Evolutionary conservation across 2,329 filamentous ascomycete genomes (phyloP).

Genomic region (Beauveria medogensis): DNA sequence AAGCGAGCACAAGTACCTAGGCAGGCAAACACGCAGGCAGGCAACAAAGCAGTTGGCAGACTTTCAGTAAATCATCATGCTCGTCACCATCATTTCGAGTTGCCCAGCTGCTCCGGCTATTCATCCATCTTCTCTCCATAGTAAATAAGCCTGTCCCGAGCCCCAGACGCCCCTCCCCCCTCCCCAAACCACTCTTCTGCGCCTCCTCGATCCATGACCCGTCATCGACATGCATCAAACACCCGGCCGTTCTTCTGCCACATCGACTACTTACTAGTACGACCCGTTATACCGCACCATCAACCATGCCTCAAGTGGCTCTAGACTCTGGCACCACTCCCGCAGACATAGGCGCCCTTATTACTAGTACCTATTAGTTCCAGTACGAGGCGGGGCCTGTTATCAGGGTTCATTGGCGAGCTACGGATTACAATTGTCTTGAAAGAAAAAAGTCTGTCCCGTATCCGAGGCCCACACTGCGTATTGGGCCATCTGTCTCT

Average conservation of each 20-base stretch:
- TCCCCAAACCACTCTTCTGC: background rate
- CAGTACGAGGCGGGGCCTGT: constrained; percentile 1
- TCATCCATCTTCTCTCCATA: no score
- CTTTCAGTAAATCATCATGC: no score
- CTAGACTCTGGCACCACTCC: no score
- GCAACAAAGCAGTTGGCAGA: no score
- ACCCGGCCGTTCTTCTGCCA: background rate
- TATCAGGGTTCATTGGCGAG: background rate
- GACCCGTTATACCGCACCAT: background rate
- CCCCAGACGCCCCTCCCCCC: no score
- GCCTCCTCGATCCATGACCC: background rate
- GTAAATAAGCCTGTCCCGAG: no score
- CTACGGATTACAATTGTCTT: background rate
- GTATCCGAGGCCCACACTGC: constrained; percentile 5
- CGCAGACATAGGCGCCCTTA: no score
- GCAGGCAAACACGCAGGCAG: no score
- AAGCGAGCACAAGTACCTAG: no score
- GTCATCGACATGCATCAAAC: background rate
- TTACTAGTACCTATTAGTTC: no score
- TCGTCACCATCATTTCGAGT: no score
- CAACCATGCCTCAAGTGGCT: background rate
- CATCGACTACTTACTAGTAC: background rate
- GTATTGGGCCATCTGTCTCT: background rate
- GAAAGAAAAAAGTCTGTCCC: constrained; percentile 3
- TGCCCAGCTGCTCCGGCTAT: no score